Base-by-base conservation (phyloP, 257 asterid species). In the Penstemon eatonii region DNA sequence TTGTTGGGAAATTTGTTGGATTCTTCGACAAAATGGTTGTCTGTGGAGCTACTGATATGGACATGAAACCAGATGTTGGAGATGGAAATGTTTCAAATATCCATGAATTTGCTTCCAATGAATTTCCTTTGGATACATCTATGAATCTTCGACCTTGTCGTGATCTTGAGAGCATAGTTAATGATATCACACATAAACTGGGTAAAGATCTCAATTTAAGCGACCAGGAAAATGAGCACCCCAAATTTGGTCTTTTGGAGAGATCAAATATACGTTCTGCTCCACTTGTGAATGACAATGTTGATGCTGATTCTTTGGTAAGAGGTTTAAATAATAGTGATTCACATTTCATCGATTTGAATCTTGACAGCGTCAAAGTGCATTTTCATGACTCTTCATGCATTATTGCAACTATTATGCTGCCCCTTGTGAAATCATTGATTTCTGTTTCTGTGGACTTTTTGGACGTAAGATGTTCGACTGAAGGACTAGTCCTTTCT, bases 311-410 rank as follows among this genome's bases (percentile, higher is more conserved):
- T 74, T 73, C 73, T 51, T 73, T 69, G 56, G 55, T 12, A 40
- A 61, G 67, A 70, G 65, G 67, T 61, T 66, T 19, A 69, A 56
- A 15, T 68, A 63, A 63, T 73, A 67, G 53, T 72, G 74, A 75
- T 67, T 41, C 71, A 38, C 71, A 69, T 74, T 68, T 72, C 66
- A 70, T 80, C 69, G 86, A 78, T 74, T 67, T 84, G 83, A 86
- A 70, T 69, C 79, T 88, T 63, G 66, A 78, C 78, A 70, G 72
- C 66, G 39, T 75, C 65, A 80, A 77, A 68, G 71, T 90, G 70
- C 94, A 93, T 81, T 85, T 93, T 78, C 99, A 90, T 74, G 97
- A 93, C 74, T 78, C 96, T 52, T 80, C 96, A 6, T 78, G 91
- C 80, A 81, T 80, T 74, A 38, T 93, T 61, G 95, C 88, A 60